These are phyloP conservation scores for Teratosphaeria nubilosa DNA, from an alignment of 2,329 filamentous ascomycete species.

Conservation along the genomic window DNA sequence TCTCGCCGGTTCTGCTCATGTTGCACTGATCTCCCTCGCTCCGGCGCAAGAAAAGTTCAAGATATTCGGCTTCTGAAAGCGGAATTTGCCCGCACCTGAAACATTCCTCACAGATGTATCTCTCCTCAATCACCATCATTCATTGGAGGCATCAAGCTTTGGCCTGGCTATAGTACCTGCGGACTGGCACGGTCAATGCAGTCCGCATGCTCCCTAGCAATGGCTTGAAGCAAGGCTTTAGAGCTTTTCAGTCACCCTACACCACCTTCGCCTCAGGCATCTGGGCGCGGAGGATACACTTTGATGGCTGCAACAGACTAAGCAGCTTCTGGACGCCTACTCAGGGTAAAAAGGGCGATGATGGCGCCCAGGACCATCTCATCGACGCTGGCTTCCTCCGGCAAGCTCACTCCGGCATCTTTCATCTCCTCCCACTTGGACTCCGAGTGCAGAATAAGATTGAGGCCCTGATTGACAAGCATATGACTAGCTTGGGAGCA, in stretches of 20 bases:
- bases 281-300: constrained; percentile 26
- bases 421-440: constrained; percentile 82
- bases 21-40: background rate
- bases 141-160: background rate
- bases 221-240: constrained; percentile 5
- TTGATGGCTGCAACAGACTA: constrained; percentile 49
- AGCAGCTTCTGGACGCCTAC: constrained; percentile 75
- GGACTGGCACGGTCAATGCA: background rate
- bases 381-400: constrained; percentile 37
- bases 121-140: background rate
- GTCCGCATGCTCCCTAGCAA: constrained; percentile 7
- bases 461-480: constrained; percentile 72
- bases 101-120: background rate
- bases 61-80: background rate
- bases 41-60: constrained; percentile 1
- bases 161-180: background rate
- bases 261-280: background rate
- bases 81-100: background rate
- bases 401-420: constrained; percentile 77
- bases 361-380: constrained; percentile 43
- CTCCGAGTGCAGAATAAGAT: constrained; percentile 81
- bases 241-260: background rate
- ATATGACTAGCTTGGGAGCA: constrained; percentile 69
- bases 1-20: constrained; percentile 18
- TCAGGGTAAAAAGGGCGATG: constrained; percentile 29